phyloP scores from a whole-genome alignment of 495 filamentous ascomycete species.

The Friedmanniomyces simplex region DNA sequence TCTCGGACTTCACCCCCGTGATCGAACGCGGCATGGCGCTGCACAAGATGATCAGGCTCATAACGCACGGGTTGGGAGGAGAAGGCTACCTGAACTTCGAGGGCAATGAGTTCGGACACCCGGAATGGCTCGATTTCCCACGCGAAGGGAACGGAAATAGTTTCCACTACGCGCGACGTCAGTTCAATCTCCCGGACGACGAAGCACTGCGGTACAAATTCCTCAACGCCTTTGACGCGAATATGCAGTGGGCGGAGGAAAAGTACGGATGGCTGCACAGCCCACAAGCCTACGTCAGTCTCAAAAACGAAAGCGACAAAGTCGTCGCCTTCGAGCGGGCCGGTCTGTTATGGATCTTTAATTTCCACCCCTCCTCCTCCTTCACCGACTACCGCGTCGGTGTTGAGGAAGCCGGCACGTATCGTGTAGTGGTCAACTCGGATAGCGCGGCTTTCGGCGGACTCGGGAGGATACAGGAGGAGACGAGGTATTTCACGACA shows the following conservation, averaged over 20 bases:
- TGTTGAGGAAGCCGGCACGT: slow-evolving; percentile 72
- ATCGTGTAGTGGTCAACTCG: slow-evolving; percentile 75
- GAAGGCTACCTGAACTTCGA: slow-evolving; percentile 98
- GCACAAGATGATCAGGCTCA: slow-evolving; percentile 93
- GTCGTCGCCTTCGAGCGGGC: slow-evolving; percentile 92
- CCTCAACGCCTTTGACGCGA: slow-evolving; percentile 87
- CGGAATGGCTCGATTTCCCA: slow-evolving; percentile 98
- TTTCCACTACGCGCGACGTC: slow-evolving; percentile 93
- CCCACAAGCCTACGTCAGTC: slow-evolving; percentile 75
- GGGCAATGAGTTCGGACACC: slow-evolving; percentile 97
- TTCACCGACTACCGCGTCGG: slow-evolving; percentile 90
- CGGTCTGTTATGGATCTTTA: slow-evolving; percentile 87
- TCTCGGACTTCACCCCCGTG: slow-evolving; percentile 73
- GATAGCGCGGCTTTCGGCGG: slow-evolving; percentile 74
- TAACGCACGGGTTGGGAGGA: slow-evolving; percentile 89
- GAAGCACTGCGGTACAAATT: slow-evolving; percentile 74
- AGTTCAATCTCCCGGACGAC: slow-evolving; percentile 89
- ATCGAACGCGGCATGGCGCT: slow-evolving; percentile 85
- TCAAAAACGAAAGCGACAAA: slow-evolving; percentile 93
- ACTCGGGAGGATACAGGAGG: slow-evolving; percentile 61
- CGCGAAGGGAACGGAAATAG: slow-evolving; percentile 89
- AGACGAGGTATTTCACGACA: slow-evolving; percentile 81
- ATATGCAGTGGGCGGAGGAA: slow-evolving; percentile 76
- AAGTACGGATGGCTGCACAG: slow-evolving; percentile 91
- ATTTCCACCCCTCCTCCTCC: slow-evolving; percentile 81